Evolutionary conservation across 2,329 filamentous ascomycete genomes (phyloP), one percentile per base, ranked within the genome.

Genomic region (Trichoderma afroharzianum): DNA sequence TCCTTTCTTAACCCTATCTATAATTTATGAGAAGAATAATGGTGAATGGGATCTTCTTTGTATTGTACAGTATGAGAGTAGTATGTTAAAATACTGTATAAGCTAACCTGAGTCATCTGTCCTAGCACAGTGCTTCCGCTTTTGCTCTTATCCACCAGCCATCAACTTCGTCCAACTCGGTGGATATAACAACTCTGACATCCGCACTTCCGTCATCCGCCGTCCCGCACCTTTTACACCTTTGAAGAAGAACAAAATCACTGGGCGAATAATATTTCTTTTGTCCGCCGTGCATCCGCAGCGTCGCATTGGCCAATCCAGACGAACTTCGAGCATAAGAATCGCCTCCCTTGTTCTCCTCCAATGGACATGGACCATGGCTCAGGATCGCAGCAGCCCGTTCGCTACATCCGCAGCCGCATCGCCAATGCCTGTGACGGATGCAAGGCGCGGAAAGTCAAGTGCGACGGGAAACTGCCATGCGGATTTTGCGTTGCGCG

Each of bases 371-470:
- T 55, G 30, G 57, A 50, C 70, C 55, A 69, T 62, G 67, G 28
- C 57, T 55, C 57, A 5, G 66, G 18, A 21, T 39, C 33, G 14
- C 33, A 57, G 30, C 63, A 57, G 30, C 63, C 68, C 18, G 61
- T 71, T 59, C 72, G 72, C 15, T 79, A 79, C 74, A 78, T 82
- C 72, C 81, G 81, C 70, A 81, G 78, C 70, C 85, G 86, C 72
- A 83, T 87, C 57, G 80, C 84, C 71, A 87, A 87, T 73, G 86
- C 86, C 57, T 88, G 86, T 77, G 85, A 88, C 73, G 82, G 82
- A 3, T 88, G 86, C 80, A 88, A 88, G 74, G 81, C 83, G 12
- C 83, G 85, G 69, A 88, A 88, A 81, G 84, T 88, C 53, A 87
- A 86, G 78, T 88, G 86, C 76, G 86, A 87, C 73, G 86, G 86